Percentiles rank a stretch among this genome's conserved stretches.
These are phyloP conservation scores for Epichloe scottii DNA, from an alignment of 2,329 filamentous ascomycete species.

Conservation along the genomic window DNA sequence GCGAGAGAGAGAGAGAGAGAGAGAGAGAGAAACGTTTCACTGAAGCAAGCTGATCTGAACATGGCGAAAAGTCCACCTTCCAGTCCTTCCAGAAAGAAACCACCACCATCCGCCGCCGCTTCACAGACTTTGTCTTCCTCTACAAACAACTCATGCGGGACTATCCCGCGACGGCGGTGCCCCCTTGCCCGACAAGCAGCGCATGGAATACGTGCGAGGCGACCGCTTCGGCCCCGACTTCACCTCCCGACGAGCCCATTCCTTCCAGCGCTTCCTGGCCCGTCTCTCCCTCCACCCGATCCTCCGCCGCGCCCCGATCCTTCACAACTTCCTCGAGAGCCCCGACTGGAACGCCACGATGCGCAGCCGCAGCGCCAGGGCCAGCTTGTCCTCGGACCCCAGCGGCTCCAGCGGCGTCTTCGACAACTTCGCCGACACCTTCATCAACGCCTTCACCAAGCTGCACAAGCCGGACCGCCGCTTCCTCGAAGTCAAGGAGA, in stretches of 20 bases:
- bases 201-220: constrained; percentile 95
- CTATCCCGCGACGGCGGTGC: constrained; percentile 84
- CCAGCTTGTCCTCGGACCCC: constrained; percentile 36
- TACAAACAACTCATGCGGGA: constrained; percentile 82
- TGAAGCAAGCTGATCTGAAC: not conserved
- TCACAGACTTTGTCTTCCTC: constrained; percentile 95
- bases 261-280: constrained; percentile 79
- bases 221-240: constrained; percentile 93
- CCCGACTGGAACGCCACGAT: constrained; percentile 96
- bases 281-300: constrained; percentile 81
- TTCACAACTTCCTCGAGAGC: constrained; percentile 85
- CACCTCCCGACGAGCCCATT: constrained; percentile 76
- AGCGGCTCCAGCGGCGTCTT: constrained; percentile 58
- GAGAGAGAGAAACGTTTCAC: not conserved
- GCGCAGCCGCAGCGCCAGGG: constrained; percentile 60
- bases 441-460: constrained; percentile 95
- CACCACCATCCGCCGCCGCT: constrained; percentile 74
- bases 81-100: constrained; percentile 77
- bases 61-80: constrained; percentile 63
- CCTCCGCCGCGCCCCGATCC: constrained; percentile 66
- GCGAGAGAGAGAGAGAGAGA: not conserved
- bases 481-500: constrained; percentile 87
- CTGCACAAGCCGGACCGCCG: constrained; percentile 89
- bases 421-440: constrained; percentile 89
- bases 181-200: constrained; percentile 93